A percentile compares a stretch with the other conserved stretches of the same genome.
phyloP scores from a whole-genome alignment of 352 stramenopile genomes.

The Phytopythium boreale region DNA sequence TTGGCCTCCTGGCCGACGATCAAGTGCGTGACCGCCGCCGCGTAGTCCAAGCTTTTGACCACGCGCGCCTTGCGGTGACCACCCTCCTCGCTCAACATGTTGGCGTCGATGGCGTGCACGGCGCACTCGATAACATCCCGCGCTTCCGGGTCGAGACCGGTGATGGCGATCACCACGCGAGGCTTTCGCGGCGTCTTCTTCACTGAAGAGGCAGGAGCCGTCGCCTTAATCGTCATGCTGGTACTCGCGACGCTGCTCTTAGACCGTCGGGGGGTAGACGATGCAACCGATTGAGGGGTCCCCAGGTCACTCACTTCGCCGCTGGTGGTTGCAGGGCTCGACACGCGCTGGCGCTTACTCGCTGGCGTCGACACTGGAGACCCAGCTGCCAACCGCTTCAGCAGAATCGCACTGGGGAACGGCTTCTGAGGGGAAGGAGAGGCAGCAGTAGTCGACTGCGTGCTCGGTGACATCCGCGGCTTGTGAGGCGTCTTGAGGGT shows the following conservation, averaged over 20 bases:
- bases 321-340: neutral
- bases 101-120: constrained; percentile 75
- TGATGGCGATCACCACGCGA: constrained; percentile 77
- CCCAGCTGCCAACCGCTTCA: constrained; percentile 1
- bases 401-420: neutral
- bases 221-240: neutral
- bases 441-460: neutral
- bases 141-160: constrained; percentile 53
- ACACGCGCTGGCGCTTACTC: constrained; percentile 1
- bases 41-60: constrained; percentile 77
- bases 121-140: constrained; percentile 67
- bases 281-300: neutral
- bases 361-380: constrained; percentile 1
- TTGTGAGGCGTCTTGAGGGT: constrained; percentile 2
- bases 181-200: constrained; percentile 24
- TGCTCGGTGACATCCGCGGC: neutral
- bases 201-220: constrained; percentile 8
- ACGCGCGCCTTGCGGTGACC: constrained; percentile 65
- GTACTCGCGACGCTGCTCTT: constrained; percentile 1
- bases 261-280: neutral
- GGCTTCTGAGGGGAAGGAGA: neutral
- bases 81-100: constrained; percentile 33
- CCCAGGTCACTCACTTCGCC: neutral
- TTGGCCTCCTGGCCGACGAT: constrained; percentile 63
- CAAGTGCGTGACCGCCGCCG: constrained; percentile 69